Conservation (phyloP, 352 stramenopile genomes). For the Globisporangium ultimum region DNA sequence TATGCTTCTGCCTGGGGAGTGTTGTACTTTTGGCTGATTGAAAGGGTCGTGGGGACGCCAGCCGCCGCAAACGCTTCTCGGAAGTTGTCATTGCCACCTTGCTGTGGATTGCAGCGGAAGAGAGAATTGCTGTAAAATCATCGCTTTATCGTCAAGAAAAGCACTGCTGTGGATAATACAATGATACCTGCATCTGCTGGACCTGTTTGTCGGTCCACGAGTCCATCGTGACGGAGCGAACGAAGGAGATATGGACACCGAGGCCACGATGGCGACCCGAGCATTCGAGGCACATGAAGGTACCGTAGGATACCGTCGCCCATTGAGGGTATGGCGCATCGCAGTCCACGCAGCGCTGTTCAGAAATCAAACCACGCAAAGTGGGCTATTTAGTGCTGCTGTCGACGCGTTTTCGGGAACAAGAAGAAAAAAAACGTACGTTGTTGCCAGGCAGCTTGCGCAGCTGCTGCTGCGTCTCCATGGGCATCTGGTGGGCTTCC, state of each 20-base stretch:
- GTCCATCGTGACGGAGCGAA: constrained; percentile 86
- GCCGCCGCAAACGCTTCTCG: constrained; percentile 53
- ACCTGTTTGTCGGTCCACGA: constrained; percentile 88
- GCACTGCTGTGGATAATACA: too few species aligned
- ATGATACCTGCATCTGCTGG: constrained; percentile 69
- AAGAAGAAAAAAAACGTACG: constrained; percentile 28
- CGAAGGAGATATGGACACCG: constrained; percentile 93
- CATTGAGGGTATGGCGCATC: constrained; percentile 92
- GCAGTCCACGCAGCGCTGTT: constrained; percentile 91
- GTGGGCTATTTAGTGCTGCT: too few species aligned
- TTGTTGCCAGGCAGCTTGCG: constrained; percentile 81
- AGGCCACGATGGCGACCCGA: constrained; percentile 89
- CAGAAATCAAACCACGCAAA: not conserved
- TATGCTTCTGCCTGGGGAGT: constrained; percentile 77
- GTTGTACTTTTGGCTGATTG: constrained; percentile 84
- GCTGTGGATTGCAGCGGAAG: constrained; percentile 16
- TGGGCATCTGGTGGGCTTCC: constrained; percentile 77
- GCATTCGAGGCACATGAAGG: constrained; percentile 96
- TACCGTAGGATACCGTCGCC: constrained; percentile 93
- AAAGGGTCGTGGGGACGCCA: constrained; percentile 69
- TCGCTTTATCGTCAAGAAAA: not conserved
- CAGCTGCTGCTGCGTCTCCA: constrained; percentile 85
- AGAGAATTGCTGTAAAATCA: not conserved
- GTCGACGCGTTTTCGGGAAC: not conserved
- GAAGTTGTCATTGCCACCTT: constrained; percentile 74